Evolutionary conservation across 768 basidiomycete species (phyloP), one percentile per base, ranked within the genome.

Genomic region (Lactifluus volemus): DNA sequence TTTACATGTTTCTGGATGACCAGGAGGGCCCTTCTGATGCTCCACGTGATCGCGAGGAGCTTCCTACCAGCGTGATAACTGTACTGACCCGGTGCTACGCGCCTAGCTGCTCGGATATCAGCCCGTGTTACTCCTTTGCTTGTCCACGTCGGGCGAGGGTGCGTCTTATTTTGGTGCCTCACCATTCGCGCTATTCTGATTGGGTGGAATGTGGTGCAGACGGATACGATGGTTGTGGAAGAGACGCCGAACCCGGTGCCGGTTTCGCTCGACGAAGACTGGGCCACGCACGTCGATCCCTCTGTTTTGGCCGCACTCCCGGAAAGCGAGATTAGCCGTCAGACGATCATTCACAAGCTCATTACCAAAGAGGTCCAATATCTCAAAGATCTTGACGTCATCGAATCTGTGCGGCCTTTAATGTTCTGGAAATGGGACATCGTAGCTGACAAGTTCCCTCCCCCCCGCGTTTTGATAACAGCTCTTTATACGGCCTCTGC

Each of bases 1-100:
- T 97, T 6, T 97, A 90, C 74, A 89, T 88, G 79, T 96, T 97
- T 72, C 76, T 91, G 68, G 92, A 92, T 60, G 93, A 95, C 64
- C 78, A 81, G 42, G 85, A 86, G 57, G 85, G 85, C 29, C 73
- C 73, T 25, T 83, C 83, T 1, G 86, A 87, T 63, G 74, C 77
- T 1, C 76, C 79, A 15, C 78, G 77, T 42, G 86, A 87, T 69
- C 77, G 79, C 44, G 85, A 85, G 68, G 73, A 92, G 79, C 71
- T 95, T 10, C 93, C 93, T 1, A 95, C 92, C 0, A 93, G 90
- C 2, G 88, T 99, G 5, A 81, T 94, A 66, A 96, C 93, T 1
- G 83, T 88, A 73, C 75, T 97, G 61, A 96, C 95, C 5, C 81
- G 84, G 66, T 99, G 97, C 71, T 98, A 96, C 73, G 84, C 88